Evolutionary conservation across 2,329 filamentous ascomycete genomes (phyloP).

Genomic region (Trichoderma oligosporum): DNA sequence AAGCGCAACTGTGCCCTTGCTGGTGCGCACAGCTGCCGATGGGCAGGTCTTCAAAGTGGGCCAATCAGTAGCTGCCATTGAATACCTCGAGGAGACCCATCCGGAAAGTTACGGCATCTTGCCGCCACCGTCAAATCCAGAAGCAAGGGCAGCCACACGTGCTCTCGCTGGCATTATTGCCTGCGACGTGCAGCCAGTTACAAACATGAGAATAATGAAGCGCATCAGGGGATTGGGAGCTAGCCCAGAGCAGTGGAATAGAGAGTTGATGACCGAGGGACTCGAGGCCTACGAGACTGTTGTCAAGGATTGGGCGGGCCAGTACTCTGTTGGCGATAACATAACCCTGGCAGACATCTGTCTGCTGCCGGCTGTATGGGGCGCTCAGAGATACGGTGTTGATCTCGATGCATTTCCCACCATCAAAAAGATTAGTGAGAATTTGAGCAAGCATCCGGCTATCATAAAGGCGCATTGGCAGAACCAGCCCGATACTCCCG

Average conservation of each 20-base stretch:
- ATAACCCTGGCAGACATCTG: conserved; percentile 57
- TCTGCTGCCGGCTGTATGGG: conserved; percentile 56
- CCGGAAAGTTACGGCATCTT: conserved; percentile 42
- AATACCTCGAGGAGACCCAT: conserved; percentile 57
- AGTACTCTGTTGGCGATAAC: conserved; percentile 52
- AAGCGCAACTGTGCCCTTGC: conserved; percentile 51
- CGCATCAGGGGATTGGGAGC: conserved; percentile 44
- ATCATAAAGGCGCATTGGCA: conserved; percentile 52
- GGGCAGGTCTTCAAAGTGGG: conserved; percentile 41
- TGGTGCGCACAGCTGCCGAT: conserved; percentile 37
- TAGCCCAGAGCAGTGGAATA: conserved; percentile 48
- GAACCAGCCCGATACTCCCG: conserved; percentile 48
- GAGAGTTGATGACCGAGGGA: conserved; percentile 48
- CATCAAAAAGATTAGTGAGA: conserved; percentile 43
- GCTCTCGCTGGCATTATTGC: conserved; percentile 52
- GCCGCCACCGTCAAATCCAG: conserved; percentile 43
- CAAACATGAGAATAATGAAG: conserved; percentile 53
- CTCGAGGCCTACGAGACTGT: conserved; percentile 55
- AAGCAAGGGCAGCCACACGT: conserved; percentile 48
- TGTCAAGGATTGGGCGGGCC: conserved; percentile 38
- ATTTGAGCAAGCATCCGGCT: conserved; percentile 46
- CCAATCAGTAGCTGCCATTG: conserved; percentile 57
- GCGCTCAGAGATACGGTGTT: conserved; percentile 52
- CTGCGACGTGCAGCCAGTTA: conserved; percentile 57
- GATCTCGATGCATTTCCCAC: conserved; percentile 48